Evolutionary conservation across 768 basidiomycete species (phyloP).

Genomic region (Russula compacta): DNA sequence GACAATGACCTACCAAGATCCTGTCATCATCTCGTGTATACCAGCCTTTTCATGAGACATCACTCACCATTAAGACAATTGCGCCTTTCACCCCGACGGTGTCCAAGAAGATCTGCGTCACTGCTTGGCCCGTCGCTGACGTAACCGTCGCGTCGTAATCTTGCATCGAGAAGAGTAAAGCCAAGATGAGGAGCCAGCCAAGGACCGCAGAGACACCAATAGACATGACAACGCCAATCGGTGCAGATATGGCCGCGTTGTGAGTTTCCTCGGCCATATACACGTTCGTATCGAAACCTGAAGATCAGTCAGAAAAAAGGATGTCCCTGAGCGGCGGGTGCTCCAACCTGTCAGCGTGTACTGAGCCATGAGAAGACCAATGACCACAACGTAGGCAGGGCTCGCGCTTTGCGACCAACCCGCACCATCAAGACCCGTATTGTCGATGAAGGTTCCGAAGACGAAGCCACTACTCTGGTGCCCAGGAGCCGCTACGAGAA

Average conservation of each 20-base stretch:
- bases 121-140: constrained; percentile 54
- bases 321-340: background rate
- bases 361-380: constrained; percentile 70
- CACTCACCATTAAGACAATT: constrained; percentile 56
- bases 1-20: constrained; percentile 40
- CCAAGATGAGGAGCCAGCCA: constrained; percentile 67
- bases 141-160: constrained; percentile 47
- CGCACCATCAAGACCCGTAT: constrained; percentile 41
- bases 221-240: constrained; percentile 59
- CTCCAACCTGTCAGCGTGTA: constrained; percentile 59
- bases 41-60: background rate
- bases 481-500: constrained; percentile 61
- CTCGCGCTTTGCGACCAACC: constrained; percentile 66
- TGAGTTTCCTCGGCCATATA: constrained; percentile 76
- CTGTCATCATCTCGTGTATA: background rate
- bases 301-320: background rate
- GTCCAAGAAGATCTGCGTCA: constrained; percentile 71
- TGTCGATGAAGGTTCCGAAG: constrained; percentile 61
- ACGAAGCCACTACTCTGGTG: constrained; percentile 64
- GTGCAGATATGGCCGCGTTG: constrained; percentile 50
- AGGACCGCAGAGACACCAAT: constrained; percentile 65
- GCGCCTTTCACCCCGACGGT: constrained; percentile 66
- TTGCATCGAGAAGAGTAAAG: constrained; percentile 73
- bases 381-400: constrained; percentile 59
- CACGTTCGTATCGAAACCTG: constrained; percentile 67